Base-by-base conservation (phyloP, 805 yeast genomes). In the Saturnispora kantuleensis region DNA sequence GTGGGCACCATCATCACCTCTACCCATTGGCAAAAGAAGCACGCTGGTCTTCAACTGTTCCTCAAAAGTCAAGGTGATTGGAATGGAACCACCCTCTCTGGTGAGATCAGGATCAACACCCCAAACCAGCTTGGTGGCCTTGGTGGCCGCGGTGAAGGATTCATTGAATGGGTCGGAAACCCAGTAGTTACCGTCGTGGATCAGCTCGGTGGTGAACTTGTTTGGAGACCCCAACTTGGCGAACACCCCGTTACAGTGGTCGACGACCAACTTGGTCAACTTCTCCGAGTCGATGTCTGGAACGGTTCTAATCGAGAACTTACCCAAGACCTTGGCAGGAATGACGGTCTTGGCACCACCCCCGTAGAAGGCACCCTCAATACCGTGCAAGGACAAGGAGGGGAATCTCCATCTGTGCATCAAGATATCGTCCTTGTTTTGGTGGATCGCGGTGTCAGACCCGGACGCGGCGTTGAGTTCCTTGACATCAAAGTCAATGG, bases 331-430 rank as follows among this genome's bases (percentile, higher is more conserved):
- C 62, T 81, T 83, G 40, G 96, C 85, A 31, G 99, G 99, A 53
- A 93, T 93, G 42, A 93, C 99, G 31, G 99, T 93, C 72, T 93
- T 93, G 47, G 97, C 99, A 52, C 99, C 99, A 39, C 84, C 75
- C 37, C 84, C 90, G 39, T 83, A 81, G 65, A 93, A 93, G 5
- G 97, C 99, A 52, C 98, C 98, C 68, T 93, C 98, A 45, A 93
- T 76, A 54, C 99, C 99, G 66, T 93, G 99, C 53, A 93, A 65
- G 2, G 97, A 89, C 57, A 93, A 72, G 7, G 97, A 87, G 46
- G 99, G 99, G 68, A 73, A 88, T 74, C 99, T 83, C 99, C 99
- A 93, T 76, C 98, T 81, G 66, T 89, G 97, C 84, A 88, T 90
- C 57, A 93, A 75, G 48, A 95, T 88, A 48, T 81, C 82, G 68